Evolutionary conservation across 345 rosid species (phyloP).

Genomic region (Gossypium anomalum): DNA sequence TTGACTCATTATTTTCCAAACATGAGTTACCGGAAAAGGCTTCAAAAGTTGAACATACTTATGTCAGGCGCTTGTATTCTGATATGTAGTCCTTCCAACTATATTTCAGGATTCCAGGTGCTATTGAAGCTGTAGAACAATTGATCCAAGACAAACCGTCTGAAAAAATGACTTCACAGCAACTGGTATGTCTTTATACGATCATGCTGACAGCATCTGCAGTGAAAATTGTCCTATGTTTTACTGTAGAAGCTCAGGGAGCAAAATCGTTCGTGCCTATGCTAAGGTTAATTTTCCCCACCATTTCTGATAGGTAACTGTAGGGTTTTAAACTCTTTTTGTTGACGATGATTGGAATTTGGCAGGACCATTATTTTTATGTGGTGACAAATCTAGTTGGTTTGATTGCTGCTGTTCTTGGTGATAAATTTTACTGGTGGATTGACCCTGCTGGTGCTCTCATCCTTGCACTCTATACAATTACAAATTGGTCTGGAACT

Average conservation of each 20-base stretch:
- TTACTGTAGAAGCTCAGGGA: constrained; percentile 74
- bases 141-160: constrained; percentile 38
- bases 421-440: constrained; percentile 75
- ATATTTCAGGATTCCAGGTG: constrained; percentile 63
- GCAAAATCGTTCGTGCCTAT: constrained; percentile 83
- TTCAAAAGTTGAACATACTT: too few species aligned
- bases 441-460: constrained; percentile 87
- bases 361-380: constrained; percentile 88
- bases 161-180: constrained; percentile 38
- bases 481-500: constrained; percentile 75
- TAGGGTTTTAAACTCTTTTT: not conserved
- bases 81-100: not conserved
- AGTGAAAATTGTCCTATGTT: constrained; percentile 69
- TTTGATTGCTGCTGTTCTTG: constrained; percentile 72
- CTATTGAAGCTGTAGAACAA: constrained; percentile 65
- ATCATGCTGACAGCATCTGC: constrained; percentile 77
- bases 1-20: too few species aligned
- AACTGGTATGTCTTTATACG: constrained; percentile 61
- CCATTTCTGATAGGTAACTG: not conserved
- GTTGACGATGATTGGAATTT: not conserved
- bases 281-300: constrained; percentile 52
- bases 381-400: constrained; percentile 85
- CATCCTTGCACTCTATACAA: constrained; percentile 74
- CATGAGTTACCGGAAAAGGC: too few species aligned
- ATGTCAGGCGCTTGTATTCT: not conserved